Conservation (phyloP, 495 filamentous ascomycete genomes). For the Daldinia grandis region DNA sequence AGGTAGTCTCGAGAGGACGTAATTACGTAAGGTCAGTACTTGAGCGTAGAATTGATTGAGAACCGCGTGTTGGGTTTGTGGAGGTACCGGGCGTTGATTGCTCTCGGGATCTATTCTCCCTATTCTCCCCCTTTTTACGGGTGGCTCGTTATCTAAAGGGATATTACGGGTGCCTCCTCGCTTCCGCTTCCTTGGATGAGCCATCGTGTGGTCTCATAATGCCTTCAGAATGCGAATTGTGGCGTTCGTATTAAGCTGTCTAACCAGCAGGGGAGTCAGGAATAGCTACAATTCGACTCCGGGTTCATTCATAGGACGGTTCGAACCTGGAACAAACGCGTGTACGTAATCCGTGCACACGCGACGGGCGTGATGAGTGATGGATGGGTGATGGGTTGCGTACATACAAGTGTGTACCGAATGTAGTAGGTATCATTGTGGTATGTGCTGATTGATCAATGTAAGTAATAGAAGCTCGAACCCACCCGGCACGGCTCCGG, state of each 20-base stretch:
- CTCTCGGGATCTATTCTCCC: constrained; percentile 15
- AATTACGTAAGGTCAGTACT: constrained; percentile 74
- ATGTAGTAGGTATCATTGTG: background rate
- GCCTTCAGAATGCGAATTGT: background rate
- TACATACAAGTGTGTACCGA: background rate
- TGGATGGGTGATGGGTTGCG: background rate
- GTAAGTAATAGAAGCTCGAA: background rate
- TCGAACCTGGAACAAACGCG: background rate
- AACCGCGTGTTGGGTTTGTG: constrained; percentile 64
- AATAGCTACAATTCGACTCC: background rate
- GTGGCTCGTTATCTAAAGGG: constrained; percentile 22
- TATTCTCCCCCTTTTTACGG: constrained; percentile 44
- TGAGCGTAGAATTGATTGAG: constrained; percentile 77
- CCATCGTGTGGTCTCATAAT: constrained; percentile 33
- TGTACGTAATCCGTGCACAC: background rate
- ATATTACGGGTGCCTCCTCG: constrained; percentile 22
- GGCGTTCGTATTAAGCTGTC: constrained; percentile 2
- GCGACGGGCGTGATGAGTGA: background rate
- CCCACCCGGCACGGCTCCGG: constrained; percentile 22
- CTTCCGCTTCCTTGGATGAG: constrained; percentile 45
- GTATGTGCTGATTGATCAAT: background rate
- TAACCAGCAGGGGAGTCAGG: constrained; percentile 5
- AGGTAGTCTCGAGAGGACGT: constrained; percentile 65
- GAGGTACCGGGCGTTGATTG: constrained; percentile 15
- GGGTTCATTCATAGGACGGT: background rate